These are phyloP conservation scores for Flaveria floridana DNA, from an alignment of 140 eudicot species.

Conservation along the genomic window DNA sequence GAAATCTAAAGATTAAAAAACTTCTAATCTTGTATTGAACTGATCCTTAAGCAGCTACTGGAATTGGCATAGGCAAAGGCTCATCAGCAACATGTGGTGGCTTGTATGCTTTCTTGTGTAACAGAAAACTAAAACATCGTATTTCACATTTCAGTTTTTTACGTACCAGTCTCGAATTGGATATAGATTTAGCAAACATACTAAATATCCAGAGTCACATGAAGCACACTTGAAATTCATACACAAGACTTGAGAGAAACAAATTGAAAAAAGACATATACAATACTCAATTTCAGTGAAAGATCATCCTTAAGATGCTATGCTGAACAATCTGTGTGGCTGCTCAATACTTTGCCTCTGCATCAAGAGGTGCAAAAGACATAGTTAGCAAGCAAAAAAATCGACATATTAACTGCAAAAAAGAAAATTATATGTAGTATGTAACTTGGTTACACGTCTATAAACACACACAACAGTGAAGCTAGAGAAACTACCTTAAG, in stretches of 20 bases:
- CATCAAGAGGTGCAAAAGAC: not conserved
- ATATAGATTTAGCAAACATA: not conserved
- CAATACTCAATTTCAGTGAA: not conserved
- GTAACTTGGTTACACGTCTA: not conserved
- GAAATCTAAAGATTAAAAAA: conserved; percentile 6
- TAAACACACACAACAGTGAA: not conserved
- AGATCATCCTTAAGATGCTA: not conserved
- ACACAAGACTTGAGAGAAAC: not conserved
- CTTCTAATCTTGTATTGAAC: not conserved
- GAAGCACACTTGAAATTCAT: not conserved
- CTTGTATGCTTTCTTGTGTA: not conserved
- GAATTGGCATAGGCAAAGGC: conserved; percentile 28
- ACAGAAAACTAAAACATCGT: not conserved
- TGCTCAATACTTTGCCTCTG: not conserved
- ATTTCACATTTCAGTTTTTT: not conserved
- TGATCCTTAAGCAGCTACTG: conserved; percentile 20
- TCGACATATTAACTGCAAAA: not conserved
- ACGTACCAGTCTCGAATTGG: not conserved
- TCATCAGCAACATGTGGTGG: conserved; percentile 40
- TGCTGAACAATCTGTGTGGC: not conserved
- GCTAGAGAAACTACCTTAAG: not conserved
- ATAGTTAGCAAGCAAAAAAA: not conserved
- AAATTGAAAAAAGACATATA: not conserved
- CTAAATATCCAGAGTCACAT: conserved; percentile 1
- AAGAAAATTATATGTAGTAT: not conserved